Base-by-base conservation (phyloP, 2,329 filamentous ascomycete genomes). In the Hymenoscyphus repandus region DNA sequence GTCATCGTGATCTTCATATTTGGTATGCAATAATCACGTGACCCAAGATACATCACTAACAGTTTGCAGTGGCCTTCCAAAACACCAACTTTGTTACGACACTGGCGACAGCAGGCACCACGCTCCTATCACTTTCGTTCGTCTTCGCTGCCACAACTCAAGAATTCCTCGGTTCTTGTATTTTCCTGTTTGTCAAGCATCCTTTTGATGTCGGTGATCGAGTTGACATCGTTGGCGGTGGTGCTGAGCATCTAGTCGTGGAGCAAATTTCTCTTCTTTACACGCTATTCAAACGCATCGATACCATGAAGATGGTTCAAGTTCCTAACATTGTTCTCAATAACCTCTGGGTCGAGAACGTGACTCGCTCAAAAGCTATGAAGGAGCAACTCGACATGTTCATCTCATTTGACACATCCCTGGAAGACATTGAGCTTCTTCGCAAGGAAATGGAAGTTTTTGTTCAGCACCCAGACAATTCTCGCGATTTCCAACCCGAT, bases 171-270 rank as follows among this genome's bases (percentile, higher is more conserved):
- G 92, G 92, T 64, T 96, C 91, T 34, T 97, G 92, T 74, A 96
- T 99, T 64, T 99, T 99, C 74, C 74, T 99, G 1, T 99, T 99
- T 64, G 90, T 97, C 74, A 99, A 99, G 75, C 93, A 99, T 68
- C 92, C 93, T 0, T 97, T 88, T 68, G 93, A 99, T 66, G 90
- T 97, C 18, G 91, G 92, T 54, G 93, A 99, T 68, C 85, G 93
- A 22, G 88, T 97, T 39, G 90, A 96, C 62, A 86, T 97, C 57
- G 68, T 68, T 12, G 76, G 75, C 13, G 67, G 70, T 7, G 71
- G 74, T 55, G 72, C 73, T 52, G 77, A 85, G 58, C 77, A 83
- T 60, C 82, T 95, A 60, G 76, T 90, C 4, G 93, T 99, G 10
- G 90, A 97, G 69, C 88, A 91, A 67, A 97, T 97, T 62, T 96